Conservation (phyloP, 225 moss, liverwort and hornwort species). For the Bryoerythrophyllum caledonicum region DNA sequence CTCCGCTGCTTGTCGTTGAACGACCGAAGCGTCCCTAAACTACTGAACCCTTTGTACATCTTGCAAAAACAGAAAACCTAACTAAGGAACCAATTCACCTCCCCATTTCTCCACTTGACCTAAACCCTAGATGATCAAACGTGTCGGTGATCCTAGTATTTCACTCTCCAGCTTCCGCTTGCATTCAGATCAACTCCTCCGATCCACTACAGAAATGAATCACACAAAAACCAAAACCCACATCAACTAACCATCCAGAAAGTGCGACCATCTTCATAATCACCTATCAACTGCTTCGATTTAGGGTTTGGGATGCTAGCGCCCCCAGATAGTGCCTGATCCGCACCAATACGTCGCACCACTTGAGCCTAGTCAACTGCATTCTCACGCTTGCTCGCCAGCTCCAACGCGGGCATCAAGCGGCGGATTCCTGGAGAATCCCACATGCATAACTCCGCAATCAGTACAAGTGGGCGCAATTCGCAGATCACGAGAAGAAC, state of each 20-base stretch:
- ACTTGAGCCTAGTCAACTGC: neutral
- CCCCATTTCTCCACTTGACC: conserved; percentile 15
- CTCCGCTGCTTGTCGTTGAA: conserved; percentile 34
- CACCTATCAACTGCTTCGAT: too few species aligned
- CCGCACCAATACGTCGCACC: neutral
- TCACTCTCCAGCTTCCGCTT: neutral
- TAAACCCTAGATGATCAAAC: neutral
- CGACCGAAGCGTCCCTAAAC: conserved; percentile 32
- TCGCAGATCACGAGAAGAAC: too few species aligned
- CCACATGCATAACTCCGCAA: neutral
- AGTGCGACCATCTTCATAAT: neutral
- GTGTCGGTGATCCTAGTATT: neutral
- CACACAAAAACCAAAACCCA: neutral
- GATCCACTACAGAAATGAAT: neutral
- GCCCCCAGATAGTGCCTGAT: neutral
- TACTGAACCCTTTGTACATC: conserved; percentile 42
- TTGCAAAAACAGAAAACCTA: conserved; percentile 9
- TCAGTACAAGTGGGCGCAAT: too few species aligned
- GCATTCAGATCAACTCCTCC: neutral
- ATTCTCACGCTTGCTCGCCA: neutral
- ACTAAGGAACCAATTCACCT: neutral
- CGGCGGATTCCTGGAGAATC: neutral
- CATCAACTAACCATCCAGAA: neutral
- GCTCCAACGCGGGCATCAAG: neutral
- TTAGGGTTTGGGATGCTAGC: neutral